phyloP scores from a whole-genome alignment of 2,329 filamentous ascomycete genomes.

The Beauveria varroae region DNA sequence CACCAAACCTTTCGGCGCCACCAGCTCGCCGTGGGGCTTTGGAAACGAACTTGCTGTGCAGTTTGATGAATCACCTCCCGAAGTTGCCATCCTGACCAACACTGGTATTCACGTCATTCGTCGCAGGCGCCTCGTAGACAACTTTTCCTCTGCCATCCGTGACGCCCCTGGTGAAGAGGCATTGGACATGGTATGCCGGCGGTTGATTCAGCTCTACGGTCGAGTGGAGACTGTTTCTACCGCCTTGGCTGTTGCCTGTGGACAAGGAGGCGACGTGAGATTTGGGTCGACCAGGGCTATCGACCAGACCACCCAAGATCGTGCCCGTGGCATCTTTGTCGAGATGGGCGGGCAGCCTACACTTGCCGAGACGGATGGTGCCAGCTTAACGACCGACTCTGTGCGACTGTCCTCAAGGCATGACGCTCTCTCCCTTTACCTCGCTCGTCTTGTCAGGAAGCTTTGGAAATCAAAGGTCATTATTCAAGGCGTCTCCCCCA shows the following conservation, averaged over 20 bases:
- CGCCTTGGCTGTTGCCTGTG: conserved; percentile 88
- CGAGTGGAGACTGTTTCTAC: conserved; percentile 83
- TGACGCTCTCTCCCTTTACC: conserved; percentile 79
- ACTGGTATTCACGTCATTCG: conserved; percentile 82
- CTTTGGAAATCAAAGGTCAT: conserved; percentile 82
- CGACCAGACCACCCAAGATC: conserved; percentile 79
- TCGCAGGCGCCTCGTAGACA: conserved; percentile 77
- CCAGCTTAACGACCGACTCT: conserved; percentile 66
- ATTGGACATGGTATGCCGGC: conserved; percentile 71
- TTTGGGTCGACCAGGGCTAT: conserved; percentile 69
- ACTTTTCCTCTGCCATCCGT: conserved; percentile 77
- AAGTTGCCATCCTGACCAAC: conserved; percentile 88
- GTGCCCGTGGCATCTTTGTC: conserved; percentile 80
- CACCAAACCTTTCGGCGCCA: conserved; percentile 63
- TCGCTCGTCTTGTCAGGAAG: conserved; percentile 78
- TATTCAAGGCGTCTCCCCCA: conserved; percentile 39
- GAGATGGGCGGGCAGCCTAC: conserved; percentile 85
- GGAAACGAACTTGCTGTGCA: conserved; percentile 96
- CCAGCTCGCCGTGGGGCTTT: conserved; percentile 65
- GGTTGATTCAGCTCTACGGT: conserved; percentile 80
- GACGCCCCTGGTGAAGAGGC: conserved; percentile 69
- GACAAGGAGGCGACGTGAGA: conserved; percentile 70
- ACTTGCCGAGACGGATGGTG: conserved; percentile 69
- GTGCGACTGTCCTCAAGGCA: conserved; percentile 85
- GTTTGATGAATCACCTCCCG: conserved; percentile 73